Evolutionary conservation across 139 green algal species (phyloP), one percentile per base, ranked within the genome.

Genomic region (Tetradesmus lagerheimii): DNA sequence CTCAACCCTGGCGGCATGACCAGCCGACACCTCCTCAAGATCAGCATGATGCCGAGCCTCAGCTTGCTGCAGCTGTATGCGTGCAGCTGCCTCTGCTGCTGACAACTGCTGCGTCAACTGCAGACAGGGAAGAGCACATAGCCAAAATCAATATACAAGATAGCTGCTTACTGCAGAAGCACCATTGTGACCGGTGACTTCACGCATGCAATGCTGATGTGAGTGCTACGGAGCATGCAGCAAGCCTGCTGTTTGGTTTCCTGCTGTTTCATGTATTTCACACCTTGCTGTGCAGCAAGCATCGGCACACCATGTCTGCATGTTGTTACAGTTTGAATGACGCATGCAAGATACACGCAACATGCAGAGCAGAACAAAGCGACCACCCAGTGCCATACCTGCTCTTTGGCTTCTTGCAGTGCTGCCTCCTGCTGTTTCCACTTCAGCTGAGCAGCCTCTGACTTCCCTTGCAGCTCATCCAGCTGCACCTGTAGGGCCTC

Each of bases 11-110:
- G 64, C 62, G 34, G 62, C 39, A 62, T 88, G 83, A 1, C 41
- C 83, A 29, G 83, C 83, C 29, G 83, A 41, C 62, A 88, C 11
- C 11, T 39, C 57, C 38, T 80, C 62, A 41, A 88, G 38, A 9
- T 80, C 38, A 23, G 38, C 62, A 23, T 80, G 83, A 38, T 88
- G 62, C 57, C 47, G 47, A 18, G 9, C 27, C 11, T n/a, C 27
- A n/a, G 39, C 83, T 25, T 80, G 62, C 83, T 88, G 20, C 11
- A 80, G 6, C 12, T 31, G 29, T 34, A 37, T 2, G 9, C 15
- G 3, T 29, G 62, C 38, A 25, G 83, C 37, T 41, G 83, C 57
- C 83, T 88, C 64, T 41, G 83, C 83, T 29, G 62, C 38, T 16
- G 38, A 43, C 64, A 88, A 29, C 27, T 66, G 37, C n/a, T 64